Evolutionary conservation across 2,329 filamentous ascomycete species (phyloP), one percentile per base, ranked within the genome.

Genomic region (Ophiostoma novo-ulmi): DNA sequence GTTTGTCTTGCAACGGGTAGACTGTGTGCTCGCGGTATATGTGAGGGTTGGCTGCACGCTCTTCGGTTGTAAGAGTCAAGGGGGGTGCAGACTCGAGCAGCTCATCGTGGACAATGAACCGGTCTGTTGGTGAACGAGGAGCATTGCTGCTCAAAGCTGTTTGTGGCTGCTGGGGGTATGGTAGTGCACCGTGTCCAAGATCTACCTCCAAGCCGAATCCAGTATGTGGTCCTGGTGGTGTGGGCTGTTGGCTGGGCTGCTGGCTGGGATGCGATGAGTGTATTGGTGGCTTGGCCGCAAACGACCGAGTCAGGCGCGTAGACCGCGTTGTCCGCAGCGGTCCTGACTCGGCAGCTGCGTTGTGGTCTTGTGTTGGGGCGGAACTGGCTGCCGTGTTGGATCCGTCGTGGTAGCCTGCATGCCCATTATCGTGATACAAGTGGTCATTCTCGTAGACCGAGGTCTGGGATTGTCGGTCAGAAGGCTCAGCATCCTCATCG

Each of bases 21-120:
- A 74, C 71, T 2, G 77, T 73, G 31, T 72, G 41, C 2, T 72
- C 72, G 3, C 74, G 70, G 61, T 78, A 78, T 22, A 77, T 74
- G 31, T 68, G 73, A 20, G 72, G 63, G 17, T 38, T 44, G 17
- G 68, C 71, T 26, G 52, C n/a, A 13, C 65, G 63, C 7, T 41
- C 31, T 20, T 63, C 68, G 2, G 66, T n/a, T 17, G 55, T 67
- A 38, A 70, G 31, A 4, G 5, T 61, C 41, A 70, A 68, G 6
- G 69, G 22, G 14, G 67, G 39, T 11, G 36, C 20, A 7, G 70
- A 17, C 6, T 63, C 69, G 10, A 72, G 63, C 26, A 31, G 55
- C 3, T 77, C 74, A 39, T 76, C 74, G 48, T 77, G 73, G 39
- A 75, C 71, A 67, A 78, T 74, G 67, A 78, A 78, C 5, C 77